A percentile compares a stretch with the other conserved stretches of the same genome.
phyloP scores from a whole-genome alignment of 768 basidiomycete species.

The Leccinum rimulosum region DNA sequence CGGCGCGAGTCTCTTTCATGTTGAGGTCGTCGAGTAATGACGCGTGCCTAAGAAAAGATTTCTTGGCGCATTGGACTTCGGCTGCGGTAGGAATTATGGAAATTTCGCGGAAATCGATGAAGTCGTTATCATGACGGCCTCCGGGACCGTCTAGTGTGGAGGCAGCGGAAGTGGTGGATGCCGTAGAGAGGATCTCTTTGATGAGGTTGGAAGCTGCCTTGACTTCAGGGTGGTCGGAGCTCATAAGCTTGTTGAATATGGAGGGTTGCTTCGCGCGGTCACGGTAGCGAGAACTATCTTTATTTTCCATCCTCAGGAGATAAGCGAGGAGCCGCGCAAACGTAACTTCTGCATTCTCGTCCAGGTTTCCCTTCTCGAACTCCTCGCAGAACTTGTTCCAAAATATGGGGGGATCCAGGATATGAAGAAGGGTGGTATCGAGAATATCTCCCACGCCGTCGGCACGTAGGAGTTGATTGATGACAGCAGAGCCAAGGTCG shows the following conservation, averaged over 20 bases:
- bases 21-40: conserved; percentile 43
- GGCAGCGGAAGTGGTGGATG: conserved; percentile 16
- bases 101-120: conserved; percentile 55
- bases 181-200: conserved; percentile 37
- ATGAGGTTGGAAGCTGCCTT: conserved; percentile 38
- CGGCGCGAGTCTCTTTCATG: conserved; percentile 35
- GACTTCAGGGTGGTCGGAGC: conserved; percentile 25
- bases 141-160: conserved; percentile 42
- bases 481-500: conserved; percentile 34
- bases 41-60: conserved; percentile 49
- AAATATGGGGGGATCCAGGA: conserved; percentile 52
- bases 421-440: conserved; percentile 34
- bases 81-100: conserved; percentile 63
- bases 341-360: conserved; percentile 33
- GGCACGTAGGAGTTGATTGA: conserved; percentile 40
- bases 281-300: conserved; percentile 36
- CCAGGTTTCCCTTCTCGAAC: conserved; percentile 34
- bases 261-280: conserved; percentile 33
- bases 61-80: conserved; percentile 46
- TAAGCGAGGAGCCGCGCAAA: conserved; percentile 52
- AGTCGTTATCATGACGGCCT: conserved; percentile 71
- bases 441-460: conserved; percentile 38
- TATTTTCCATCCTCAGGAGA: conserved; percentile 41
- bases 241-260: conserved; percentile 27
- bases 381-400: conserved; percentile 40